Percentiles rank a stretch among this genome's conserved stretches.
Conservation (phyloP, 768 basidiomycete species). For the Mycena epipterygia region DNA sequence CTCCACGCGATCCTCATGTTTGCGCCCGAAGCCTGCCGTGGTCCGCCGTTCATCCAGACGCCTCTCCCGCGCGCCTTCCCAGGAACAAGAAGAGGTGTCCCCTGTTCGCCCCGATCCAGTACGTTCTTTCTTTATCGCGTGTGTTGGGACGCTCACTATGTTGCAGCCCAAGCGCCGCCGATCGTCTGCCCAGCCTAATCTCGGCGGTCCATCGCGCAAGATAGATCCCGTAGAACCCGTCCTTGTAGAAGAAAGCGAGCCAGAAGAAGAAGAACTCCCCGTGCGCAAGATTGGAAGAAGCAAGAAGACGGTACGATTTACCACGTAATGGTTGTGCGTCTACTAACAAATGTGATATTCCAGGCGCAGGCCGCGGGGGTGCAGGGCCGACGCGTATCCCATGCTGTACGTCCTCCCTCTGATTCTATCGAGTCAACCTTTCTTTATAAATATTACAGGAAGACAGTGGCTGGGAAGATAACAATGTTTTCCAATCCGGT, state of each 20-base stretch:
- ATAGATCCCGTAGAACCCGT: constrained; percentile 55
- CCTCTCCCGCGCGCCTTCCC: constrained; percentile 68
- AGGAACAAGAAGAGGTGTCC: constrained; percentile 56
- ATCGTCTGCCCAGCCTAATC: constrained; percentile 81
- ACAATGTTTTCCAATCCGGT: constrained; percentile 92
- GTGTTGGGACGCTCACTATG: constrained; percentile 29
- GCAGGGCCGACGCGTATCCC: constrained; percentile 70
- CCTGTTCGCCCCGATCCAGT: constrained; percentile 69
- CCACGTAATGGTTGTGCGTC: neutral
- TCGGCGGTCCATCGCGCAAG: constrained; percentile 64
- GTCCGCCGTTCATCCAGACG: constrained; percentile 74
- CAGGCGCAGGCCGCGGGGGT: constrained; percentile 64
- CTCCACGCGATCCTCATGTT: constrained; percentile 19
- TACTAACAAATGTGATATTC: constrained; percentile 12
- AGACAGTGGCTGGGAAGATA: constrained; percentile 92
- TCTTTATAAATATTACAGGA: constrained; percentile 48
- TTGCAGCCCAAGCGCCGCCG: constrained; percentile 82
- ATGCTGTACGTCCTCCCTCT: constrained; percentile 48
- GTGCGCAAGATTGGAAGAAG: constrained; percentile 71
- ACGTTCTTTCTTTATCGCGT: constrained; percentile 43
- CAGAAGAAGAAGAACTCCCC: constrained; percentile 74
- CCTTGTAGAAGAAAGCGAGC: constrained; percentile 82
- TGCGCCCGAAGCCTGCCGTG: constrained; percentile 39
- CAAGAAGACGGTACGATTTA: constrained; percentile 66
- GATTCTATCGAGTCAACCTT: neutral